Conservation (phyloP, 306 rosid genomes). For the Trifolium repens region DNA sequence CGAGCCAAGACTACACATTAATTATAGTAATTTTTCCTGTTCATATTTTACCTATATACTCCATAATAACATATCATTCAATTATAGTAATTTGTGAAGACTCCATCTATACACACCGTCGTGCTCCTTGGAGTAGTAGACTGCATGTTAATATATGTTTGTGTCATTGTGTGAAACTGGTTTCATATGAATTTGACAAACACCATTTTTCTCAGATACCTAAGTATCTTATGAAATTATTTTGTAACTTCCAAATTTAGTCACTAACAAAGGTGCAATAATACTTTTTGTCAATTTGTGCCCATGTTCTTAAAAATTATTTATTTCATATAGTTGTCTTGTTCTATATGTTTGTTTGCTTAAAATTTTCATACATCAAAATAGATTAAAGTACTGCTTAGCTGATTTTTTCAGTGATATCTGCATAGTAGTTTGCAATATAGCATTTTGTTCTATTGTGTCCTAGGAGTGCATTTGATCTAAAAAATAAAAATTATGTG, state of each 20-base stretch:
- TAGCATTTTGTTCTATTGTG: too few relatives aligned
- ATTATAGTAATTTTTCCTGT: background rate
- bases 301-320: too few relatives aligned
- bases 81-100: background rate
- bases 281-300: too few relatives aligned
- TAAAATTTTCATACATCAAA: too few relatives aligned
- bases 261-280: background rate
- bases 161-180: background rate
- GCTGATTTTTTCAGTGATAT: too few relatives aligned
- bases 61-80: background rate
- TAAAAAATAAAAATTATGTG: too few relatives aligned
- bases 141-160: background rate
- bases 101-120: background rate
- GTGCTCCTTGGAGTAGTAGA: background rate
- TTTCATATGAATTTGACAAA: background rate
- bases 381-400: too few relatives aligned
- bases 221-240: background rate
- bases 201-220: background rate
- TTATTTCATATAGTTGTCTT: too few relatives aligned
- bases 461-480: too few relatives aligned
- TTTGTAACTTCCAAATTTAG: background rate
- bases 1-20: conserved; percentile 6
- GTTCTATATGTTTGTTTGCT: too few relatives aligned
- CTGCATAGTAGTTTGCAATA: too few relatives aligned
- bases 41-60: background rate